Percentiles rank a stretch among this genome's conserved stretches.
These are phyloP conservation scores for Phaeotremella skinneri DNA, from an alignment of 768 basidiomycete species.

Conservation along the genomic window DNA sequence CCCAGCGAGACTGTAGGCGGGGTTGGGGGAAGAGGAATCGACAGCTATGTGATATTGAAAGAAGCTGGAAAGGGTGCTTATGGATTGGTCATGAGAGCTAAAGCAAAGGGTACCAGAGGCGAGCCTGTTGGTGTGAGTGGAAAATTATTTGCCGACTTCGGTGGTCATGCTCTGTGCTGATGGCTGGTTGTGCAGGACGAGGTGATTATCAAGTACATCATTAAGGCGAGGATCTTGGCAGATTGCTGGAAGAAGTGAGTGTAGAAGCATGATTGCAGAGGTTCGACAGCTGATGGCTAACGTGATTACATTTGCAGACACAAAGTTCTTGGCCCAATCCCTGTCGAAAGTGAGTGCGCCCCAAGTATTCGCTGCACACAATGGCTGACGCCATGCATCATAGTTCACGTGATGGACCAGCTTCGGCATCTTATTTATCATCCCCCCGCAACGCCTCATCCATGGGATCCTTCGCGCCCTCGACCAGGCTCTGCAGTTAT, in stretches of 20 bases:
- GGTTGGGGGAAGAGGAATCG: constrained; percentile 68
- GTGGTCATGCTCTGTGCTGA: constrained; percentile 30
- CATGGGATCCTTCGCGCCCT: constrained; percentile 68
- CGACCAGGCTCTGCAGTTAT: constrained; percentile 4
- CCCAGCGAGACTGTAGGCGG: constrained; percentile 49
- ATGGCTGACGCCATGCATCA: constrained; percentile 9
- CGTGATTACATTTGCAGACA: constrained; percentile 58
- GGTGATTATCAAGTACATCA: constrained; percentile 94
- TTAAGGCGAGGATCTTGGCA: constrained; percentile 95
- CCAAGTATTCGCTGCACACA: constrained; percentile 46
- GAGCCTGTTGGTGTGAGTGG: constrained; percentile 74
- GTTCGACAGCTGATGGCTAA: constrained; percentile 3
- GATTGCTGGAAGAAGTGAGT: constrained; percentile 89
- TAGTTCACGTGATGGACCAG: constrained; percentile 53
- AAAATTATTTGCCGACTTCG: constrained; percentile 14
- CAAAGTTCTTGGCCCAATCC: constrained; percentile 88
- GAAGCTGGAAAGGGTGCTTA: constrained; percentile 94
- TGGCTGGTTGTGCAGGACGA: constrained; percentile 60
- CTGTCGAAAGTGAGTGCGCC: constrained; percentile 84
- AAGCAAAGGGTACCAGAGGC: constrained; percentile 72
- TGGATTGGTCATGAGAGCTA: constrained; percentile 85
- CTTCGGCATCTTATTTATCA: constrained; percentile 53
- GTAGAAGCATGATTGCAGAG: too few relatives aligned
- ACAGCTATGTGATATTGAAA: constrained; percentile 77
- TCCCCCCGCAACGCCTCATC: constrained; percentile 67